These are phyloP conservation scores for Microcos paniculata DNA, from an alignment of 345 rosid species.

Conservation along the genomic window DNA sequence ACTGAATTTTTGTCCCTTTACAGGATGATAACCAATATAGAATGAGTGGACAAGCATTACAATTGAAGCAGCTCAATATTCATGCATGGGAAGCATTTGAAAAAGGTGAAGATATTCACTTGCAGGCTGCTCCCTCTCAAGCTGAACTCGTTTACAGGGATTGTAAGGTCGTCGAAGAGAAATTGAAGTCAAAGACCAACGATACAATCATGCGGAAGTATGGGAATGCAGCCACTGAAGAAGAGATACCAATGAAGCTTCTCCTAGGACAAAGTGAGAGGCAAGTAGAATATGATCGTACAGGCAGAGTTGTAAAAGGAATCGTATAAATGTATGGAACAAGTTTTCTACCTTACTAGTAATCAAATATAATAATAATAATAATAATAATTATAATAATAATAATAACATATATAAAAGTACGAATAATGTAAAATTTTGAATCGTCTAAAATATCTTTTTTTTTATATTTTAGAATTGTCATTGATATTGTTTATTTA, in stretches of 20 bases:
- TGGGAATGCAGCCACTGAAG: slow-evolving; percentile 65
- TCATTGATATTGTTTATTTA: too few relatives aligned
- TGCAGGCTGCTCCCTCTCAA: too few relatives aligned
- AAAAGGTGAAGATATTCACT: slow-evolving; percentile 73
- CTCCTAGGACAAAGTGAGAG: slow-evolving; percentile 65
- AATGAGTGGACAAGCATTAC: slow-evolving; percentile 69
- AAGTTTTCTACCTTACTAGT: not conserved
- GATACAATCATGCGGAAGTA: slow-evolving; percentile 59
- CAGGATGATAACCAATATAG: too few relatives aligned
- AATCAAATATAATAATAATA: too few relatives aligned
- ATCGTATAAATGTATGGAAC: slow-evolving; percentile 41
- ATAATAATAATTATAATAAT: too few relatives aligned
- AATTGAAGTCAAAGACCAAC: slow-evolving; percentile 45
- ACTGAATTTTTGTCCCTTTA: not conserved
- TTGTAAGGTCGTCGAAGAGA: slow-evolving; percentile 48
- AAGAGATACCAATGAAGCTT: slow-evolving; percentile 62
- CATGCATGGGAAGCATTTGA: slow-evolving; percentile 56
- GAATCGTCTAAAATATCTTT: too few relatives aligned
- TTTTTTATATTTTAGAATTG: too few relatives aligned
- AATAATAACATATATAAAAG: too few relatives aligned
- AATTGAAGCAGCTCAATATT: slow-evolving; percentile 55
- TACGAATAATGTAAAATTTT: too few relatives aligned
- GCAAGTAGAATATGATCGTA: slow-evolving; percentile 70
- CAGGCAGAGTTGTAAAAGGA: slow-evolving; percentile 62
- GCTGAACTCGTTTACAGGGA: slow-evolving; percentile 60